Evolutionary conservation across 805 yeast species (phyloP).

Genomic region (Huiozyma naganishii): DNA sequence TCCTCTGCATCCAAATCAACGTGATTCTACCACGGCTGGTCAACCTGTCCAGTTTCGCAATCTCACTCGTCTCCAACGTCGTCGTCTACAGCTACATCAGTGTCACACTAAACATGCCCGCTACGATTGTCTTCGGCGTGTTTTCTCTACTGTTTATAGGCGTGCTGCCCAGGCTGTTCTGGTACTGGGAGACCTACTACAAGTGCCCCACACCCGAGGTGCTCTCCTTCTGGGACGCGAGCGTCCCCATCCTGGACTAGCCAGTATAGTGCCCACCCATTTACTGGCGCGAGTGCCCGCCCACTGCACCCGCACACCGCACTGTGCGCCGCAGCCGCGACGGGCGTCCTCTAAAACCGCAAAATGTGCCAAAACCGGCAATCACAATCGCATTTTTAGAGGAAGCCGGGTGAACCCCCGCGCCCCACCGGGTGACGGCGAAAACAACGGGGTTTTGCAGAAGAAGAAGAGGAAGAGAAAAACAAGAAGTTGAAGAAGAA

Average conservation of each 20-base stretch:
- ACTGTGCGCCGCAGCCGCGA: not conserved
- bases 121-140: constrained; percentile 12
- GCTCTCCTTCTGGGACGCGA: constrained; percentile 14
- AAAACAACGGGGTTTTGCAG: too few relatives aligned
- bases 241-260: constrained; percentile 10
- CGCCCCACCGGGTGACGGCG: too few relatives aligned
- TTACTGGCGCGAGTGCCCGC: not conserved
- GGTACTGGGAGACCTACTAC: constrained; percentile 24
- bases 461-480: too few relatives aligned
- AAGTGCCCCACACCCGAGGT: constrained; percentile 9
- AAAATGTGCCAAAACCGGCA: too few relatives aligned
- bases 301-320: not conserved
- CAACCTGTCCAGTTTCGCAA: constrained; percentile 7
- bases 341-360: not conserved
- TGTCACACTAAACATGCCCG: constrained; percentile 13
- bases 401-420: too few relatives aligned
- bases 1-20: constrained; percentile 32
- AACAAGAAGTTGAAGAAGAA: too few relatives aligned
- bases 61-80: constrained; percentile 13
- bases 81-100: constrained; percentile 19
- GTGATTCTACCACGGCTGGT: constrained; percentile 22
- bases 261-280: too few relatives aligned
- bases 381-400: too few relatives aligned
- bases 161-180: constrained; percentile 20
- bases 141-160: constrained; percentile 13